Conservation (phyloP, 2,329 filamentous ascomycete genomes). For the Xylariomycetidae sp. region DNA sequence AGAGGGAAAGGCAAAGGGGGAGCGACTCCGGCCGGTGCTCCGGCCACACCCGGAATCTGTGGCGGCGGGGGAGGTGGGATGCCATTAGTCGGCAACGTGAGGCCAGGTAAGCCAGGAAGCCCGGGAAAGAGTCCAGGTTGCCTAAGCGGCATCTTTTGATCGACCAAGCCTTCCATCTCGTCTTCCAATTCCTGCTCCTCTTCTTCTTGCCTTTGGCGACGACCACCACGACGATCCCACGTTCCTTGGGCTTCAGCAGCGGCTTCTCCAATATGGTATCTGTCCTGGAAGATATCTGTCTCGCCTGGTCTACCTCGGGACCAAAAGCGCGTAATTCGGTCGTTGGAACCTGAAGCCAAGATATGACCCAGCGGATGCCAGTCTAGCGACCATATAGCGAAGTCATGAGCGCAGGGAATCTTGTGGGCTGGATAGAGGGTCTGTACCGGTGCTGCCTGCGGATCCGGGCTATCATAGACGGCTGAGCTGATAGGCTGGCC, state of each 20-base stretch:
- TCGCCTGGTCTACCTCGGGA: conserved; percentile 86
- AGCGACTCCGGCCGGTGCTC: conserved; percentile 25
- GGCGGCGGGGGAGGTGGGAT: conserved; percentile 29
- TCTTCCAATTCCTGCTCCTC: conserved; percentile 93
- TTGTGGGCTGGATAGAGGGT: conserved; percentile 90
- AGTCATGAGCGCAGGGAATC: conserved; percentile 83
- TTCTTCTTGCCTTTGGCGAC: conserved; percentile 78
- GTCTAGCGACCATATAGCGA: conserved; percentile 94
- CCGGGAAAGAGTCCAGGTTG: conserved; percentile 31
- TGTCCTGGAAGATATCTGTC: conserved; percentile 77
- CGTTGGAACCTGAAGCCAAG: conserved; percentile 90
- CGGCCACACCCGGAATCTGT: conserved; percentile 28
- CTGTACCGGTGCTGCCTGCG: conserved; percentile 73
- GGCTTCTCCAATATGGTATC: conserved; percentile 91
- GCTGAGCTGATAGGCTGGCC: conserved; percentile 69
- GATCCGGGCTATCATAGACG: conserved; percentile 81
- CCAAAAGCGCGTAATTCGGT: conserved; percentile 96
- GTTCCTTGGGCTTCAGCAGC: conserved; percentile 94
- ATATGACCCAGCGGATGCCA: conserved; percentile 98
- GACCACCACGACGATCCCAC: conserved; percentile 76
- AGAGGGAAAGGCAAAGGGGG: conserved; percentile 53
- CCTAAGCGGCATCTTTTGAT: conserved; percentile 75
- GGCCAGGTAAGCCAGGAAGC: conserved; percentile 29
- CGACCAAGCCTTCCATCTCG: conserved; percentile 85
- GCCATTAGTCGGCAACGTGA: conserved; percentile 34